These are phyloP conservation scores for Exophiala lecanii-corni DNA, from an alignment of 2,329 filamentous ascomycete genomes.

Conservation along the genomic window DNA sequence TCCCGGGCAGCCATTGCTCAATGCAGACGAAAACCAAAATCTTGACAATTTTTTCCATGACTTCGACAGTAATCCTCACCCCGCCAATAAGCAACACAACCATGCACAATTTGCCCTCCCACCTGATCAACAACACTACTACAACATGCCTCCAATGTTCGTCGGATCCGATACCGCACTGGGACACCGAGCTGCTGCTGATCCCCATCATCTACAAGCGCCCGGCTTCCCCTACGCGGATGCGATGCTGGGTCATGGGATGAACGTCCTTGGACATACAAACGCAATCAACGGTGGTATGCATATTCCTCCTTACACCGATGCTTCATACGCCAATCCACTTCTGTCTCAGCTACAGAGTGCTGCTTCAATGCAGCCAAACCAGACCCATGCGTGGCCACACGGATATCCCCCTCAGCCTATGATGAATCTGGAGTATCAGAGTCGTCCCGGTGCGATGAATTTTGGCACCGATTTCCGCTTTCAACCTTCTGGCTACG, in stretches of 20 bases:
- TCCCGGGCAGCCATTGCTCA: conserved; percentile 25
- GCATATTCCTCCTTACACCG: conserved; percentile 9
- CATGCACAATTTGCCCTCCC: conserved; percentile 16
- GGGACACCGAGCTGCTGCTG: conserved; percentile 13
- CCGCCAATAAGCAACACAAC: conserved; percentile 11
- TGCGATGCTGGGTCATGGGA: conserved; percentile 13
- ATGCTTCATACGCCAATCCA: conserved; percentile 9
- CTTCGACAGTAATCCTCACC: conserved; percentile 22
- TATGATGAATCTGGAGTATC: conserved; percentile 7
- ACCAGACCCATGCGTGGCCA: conserved; percentile 19
- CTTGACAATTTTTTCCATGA: conserved; percentile 26
- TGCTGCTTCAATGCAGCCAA: conserved; percentile 16
- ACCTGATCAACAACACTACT: conserved; percentile 18
- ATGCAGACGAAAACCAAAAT: conserved; percentile 23
- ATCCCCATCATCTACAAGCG: conserved; percentile 16
- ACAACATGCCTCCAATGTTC: conserved; percentile 24
- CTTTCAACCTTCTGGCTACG: conserved; percentile 23
- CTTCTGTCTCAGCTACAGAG: conserved; percentile 14
- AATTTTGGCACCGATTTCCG: conserved; percentile 24
- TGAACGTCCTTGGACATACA: conserved; percentile 10
- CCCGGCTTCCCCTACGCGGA: conserved; percentile 16
- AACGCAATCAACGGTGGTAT: conserved; percentile 8
- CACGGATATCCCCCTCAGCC: conserved; percentile 15
- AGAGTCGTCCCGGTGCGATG: conserved; percentile 12
- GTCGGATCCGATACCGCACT: conserved; percentile 24